A percentile compares a stretch with the other conserved stretches of the same genome.
These are phyloP conservation scores for Mucor indicus DNA, from an alignment of 371 early-diverging fungal species.

Conservation along the genomic window DNA sequence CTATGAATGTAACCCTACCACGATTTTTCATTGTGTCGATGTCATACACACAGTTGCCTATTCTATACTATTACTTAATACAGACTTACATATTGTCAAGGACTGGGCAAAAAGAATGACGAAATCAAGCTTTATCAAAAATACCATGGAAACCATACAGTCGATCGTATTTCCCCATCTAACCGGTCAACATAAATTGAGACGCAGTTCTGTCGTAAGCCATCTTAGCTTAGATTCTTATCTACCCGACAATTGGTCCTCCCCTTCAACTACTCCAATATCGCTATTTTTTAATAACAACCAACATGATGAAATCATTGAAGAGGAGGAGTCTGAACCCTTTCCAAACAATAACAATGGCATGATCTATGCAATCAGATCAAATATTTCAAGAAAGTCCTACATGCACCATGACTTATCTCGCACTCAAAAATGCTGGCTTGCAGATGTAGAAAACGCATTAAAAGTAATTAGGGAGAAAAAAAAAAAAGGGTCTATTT, in stretches of 20 bases:
- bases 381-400: constrained; percentile 14
- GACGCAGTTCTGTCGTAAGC: too few relatives aligned
- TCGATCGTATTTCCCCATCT: constrained; percentile 12
- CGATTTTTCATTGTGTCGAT: constrained; percentile 28
- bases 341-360: too few relatives aligned
- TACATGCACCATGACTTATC: background rate
- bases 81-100: constrained; percentile 80
- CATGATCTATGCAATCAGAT: constrained; percentile 11
- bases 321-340: too few relatives aligned
- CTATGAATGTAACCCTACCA: constrained; percentile 66
- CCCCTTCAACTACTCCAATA: too few relatives aligned
- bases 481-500: too few relatives aligned
- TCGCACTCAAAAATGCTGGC: constrained; percentile 19
- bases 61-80: constrained; percentile 84
- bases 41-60: constrained; percentile 81
- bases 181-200: too few relatives aligned
- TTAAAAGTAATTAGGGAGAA: constrained; percentile 28
- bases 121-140: constrained; percentile 46
- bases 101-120: constrained; percentile 47
- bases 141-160: constrained; percentile 48
- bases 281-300: too few relatives aligned
- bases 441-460: constrained; percentile 20
- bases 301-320: too few relatives aligned
- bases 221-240: too few relatives aligned
- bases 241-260: too few relatives aligned